A percentile compares a stretch with the other conserved stretches of the same genome.
Conservation (phyloP, 768 basidiomycete genomes). For the Boletus speciosus region DNA sequence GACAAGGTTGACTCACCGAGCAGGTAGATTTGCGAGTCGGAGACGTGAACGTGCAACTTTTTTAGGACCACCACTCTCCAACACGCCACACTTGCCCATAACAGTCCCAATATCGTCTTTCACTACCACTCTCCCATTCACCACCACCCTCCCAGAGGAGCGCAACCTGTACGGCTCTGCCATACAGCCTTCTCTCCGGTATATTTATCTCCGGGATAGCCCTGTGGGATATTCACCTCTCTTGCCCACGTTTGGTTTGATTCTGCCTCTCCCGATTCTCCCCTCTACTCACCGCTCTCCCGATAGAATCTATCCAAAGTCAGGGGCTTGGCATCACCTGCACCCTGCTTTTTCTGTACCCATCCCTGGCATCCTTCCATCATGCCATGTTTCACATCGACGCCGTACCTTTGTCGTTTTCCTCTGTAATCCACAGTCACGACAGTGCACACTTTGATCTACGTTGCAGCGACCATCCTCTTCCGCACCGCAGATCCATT, state of each 20-base stretch:
- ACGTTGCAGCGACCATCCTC: background rate
- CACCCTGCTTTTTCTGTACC: background rate
- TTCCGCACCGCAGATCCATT: background rate
- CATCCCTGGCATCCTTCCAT: background rate
- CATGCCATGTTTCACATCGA: background rate
- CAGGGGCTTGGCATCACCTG: background rate
- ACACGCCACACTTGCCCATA: conserved; percentile 32
- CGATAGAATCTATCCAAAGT: too few relatives aligned
- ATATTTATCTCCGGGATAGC: too few relatives aligned
- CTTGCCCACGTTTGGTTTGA: too few relatives aligned
- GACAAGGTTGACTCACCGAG: conserved; percentile 74
- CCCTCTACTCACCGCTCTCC: too few relatives aligned
- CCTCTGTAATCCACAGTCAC: too few relatives aligned
- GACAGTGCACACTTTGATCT: background rate
- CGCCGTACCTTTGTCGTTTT: too few relatives aligned
- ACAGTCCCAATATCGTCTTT: conserved; percentile 14
- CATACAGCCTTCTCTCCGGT: too few relatives aligned
- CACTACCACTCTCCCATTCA: too few relatives aligned
- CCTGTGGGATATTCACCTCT: too few relatives aligned
- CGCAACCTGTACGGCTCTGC: too few relatives aligned
- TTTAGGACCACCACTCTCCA: conserved; percentile 27
- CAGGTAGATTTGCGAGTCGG: conserved; percentile 59
- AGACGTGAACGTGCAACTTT: conserved; percentile 38
- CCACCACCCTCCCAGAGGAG: too few relatives aligned
- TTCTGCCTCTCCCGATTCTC: too few relatives aligned